Percentiles rank a stretch among this genome's conserved stretches.
These are phyloP conservation scores for Pleurotus platypus DNA, from an alignment of 768 basidiomycete species.

Conservation along the genomic window DNA sequence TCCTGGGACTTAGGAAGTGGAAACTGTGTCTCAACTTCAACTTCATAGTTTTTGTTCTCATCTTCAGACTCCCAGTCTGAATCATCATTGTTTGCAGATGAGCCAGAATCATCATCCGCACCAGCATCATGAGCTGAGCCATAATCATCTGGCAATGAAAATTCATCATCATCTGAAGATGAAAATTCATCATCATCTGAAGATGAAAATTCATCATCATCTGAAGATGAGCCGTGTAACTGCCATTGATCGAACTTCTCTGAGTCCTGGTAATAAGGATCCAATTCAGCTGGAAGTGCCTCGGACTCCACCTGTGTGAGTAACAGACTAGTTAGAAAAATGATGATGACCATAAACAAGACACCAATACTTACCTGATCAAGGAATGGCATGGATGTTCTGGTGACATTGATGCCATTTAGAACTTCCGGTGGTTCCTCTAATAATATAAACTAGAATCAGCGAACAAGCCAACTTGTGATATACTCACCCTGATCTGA, in stretches of 20 bases:
- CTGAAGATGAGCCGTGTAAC: not conserved
- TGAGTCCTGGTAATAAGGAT: not conserved
- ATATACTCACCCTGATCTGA: not conserved
- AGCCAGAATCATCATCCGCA: not conserved
- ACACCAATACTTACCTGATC: not conserved
- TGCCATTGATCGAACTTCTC: not conserved
- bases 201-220: not conserved
- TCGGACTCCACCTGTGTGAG: not conserved
- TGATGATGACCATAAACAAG: not conserved
- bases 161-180: not conserved
- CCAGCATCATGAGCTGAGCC: not conserved
- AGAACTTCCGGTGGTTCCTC: no score
- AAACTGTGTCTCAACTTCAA: not conserved
- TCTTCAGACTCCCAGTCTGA: not conserved
- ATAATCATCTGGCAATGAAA: not conserved
- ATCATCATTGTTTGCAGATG: not conserved
- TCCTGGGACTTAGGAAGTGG: not conserved
- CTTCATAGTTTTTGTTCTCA: not conserved
- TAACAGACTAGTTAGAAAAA: not conserved
- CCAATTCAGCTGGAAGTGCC: not conserved
- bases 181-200: not conserved
- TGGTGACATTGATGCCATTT: not conserved
- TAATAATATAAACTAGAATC: not conserved
- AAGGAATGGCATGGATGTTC: not conserved
- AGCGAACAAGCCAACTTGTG: not conserved